These are phyloP conservation scores for Linum trigynum DNA, from an alignment of 345 rosid species.

Conservation along the genomic window DNA sequence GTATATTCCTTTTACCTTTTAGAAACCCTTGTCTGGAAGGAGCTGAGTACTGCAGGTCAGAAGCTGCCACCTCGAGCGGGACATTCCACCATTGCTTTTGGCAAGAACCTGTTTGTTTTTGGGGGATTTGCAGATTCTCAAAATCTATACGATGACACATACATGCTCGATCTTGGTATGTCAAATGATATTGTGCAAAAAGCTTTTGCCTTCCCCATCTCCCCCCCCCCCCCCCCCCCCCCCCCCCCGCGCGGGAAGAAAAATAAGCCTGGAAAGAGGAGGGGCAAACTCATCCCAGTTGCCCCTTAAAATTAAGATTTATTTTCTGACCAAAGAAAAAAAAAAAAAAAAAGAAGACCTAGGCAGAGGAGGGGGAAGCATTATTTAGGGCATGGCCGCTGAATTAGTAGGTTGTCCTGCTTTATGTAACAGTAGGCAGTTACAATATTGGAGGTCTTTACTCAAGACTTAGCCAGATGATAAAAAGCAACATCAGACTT, in stretches of 20 bases:
- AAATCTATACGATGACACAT: constrained; percentile 76
- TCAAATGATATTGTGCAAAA: constrained; percentile 11
- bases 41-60: constrained; percentile 68
- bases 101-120: constrained; percentile 78
- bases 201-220: neutral
- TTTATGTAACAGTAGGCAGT: too few relatives aligned
- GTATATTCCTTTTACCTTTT: constrained; percentile 11
- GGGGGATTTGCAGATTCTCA: constrained; percentile 97
- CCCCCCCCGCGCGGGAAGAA: neutral
- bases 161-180: constrained; percentile 86
- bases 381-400: too few relatives aligned
- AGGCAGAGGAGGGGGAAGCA: too few relatives aligned
- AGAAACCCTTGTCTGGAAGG: constrained; percentile 90
- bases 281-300: neutral
- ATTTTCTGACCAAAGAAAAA: neutral
- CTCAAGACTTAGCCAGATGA: too few relatives aligned
- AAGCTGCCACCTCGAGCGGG: constrained; percentile 94
- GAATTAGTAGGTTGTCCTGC: too few relatives aligned
- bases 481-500: too few relatives aligned
- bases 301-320: neutral
- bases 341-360: too few relatives aligned
- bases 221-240: neutral
- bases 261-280: neutral
- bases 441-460: too few relatives aligned
- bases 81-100: constrained; percentile 76